phyloP scores from a whole-genome alignment of 768 basidiomycete species.

The Mycena polygramma region DNA sequence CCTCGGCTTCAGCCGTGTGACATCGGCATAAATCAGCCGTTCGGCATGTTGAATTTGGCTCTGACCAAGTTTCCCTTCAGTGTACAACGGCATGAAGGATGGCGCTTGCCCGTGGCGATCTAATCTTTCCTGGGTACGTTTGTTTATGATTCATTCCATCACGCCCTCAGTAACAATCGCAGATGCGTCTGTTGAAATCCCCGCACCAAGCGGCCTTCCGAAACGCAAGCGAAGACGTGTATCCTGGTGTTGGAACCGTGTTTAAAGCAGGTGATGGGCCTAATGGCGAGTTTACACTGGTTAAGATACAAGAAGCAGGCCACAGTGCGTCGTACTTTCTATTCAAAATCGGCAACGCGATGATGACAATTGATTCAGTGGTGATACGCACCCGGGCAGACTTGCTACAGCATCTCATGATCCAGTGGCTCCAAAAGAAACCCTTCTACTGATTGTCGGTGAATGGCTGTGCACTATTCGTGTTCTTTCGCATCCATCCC shows the following conservation, averaged over 20 bases:
- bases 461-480: no score
- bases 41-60: no score
- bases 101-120: slow-evolving; percentile 11
- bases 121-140: slow-evolving; percentile 9
- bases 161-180: no score
- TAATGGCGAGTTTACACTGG: slow-evolving; percentile 1
- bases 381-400: slow-evolving; percentile 8
- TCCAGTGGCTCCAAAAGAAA: slow-evolving; percentile 3
- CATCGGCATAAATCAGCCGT: no score
- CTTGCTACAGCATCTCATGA: slow-evolving; percentile 4
- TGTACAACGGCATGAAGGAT: slow-evolving; percentile 13
- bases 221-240: slow-evolving; percentile 12
- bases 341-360: background rate
- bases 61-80: background rate
- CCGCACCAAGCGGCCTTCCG: slow-evolving; percentile 3
- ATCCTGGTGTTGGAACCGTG: slow-evolving; percentile 3
- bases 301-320: slow-evolving; percentile 6
- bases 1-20: no score
- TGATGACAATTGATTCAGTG: background rate
- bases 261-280: slow-evolving; percentile 5
- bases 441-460: background rate
- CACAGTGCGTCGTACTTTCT: background rate
- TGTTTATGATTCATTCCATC: background rate
- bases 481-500: no score
- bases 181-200: slow-evolving; percentile 15